Conservation (phyloP, 2,329 filamentous ascomycete genomes). For the Zasmidium angulare region DNA sequence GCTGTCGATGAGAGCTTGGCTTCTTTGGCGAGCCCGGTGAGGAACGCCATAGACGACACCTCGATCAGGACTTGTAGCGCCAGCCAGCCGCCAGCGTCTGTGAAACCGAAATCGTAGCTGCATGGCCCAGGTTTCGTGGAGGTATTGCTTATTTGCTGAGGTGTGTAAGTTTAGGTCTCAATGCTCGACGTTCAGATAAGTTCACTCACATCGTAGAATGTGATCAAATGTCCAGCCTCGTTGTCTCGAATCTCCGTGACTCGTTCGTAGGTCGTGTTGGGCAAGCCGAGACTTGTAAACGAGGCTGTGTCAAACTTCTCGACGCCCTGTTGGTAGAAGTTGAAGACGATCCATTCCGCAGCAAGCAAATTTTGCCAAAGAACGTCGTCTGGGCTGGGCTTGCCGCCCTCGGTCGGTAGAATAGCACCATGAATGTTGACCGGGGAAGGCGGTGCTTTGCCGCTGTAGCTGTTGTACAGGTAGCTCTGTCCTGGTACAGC, state of each 20-base stretch:
- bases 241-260: conserved; percentile 1
- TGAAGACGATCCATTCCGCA: conserved; percentile 1
- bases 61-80: conserved; percentile 3
- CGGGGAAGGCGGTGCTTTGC: background rate
- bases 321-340: background rate
- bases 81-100: conserved; percentile 1
- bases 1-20: background rate
- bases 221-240: conserved; percentile 45
- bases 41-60: background rate
- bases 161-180: conserved; percentile 19
- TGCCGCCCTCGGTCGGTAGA: background rate
- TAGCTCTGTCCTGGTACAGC: background rate
- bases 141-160: conserved; percentile 38
- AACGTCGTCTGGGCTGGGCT: background rate
- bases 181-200: too few relatives aligned
- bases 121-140: conserved; percentile 44
- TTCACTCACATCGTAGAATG: conserved; percentile 23
- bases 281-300: background rate
- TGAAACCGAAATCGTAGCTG: conserved; percentile 14
- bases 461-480: conserved; percentile 1
- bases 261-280: background rate
- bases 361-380: conserved; percentile 1
- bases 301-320: background rate
- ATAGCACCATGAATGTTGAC: background rate
- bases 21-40: background rate